Percentiles rank a stretch among this genome's conserved stretches.
These are phyloP conservation scores for Dovyalis caffra DNA, from an alignment of 345 rosid species.

Conservation along the genomic window DNA sequence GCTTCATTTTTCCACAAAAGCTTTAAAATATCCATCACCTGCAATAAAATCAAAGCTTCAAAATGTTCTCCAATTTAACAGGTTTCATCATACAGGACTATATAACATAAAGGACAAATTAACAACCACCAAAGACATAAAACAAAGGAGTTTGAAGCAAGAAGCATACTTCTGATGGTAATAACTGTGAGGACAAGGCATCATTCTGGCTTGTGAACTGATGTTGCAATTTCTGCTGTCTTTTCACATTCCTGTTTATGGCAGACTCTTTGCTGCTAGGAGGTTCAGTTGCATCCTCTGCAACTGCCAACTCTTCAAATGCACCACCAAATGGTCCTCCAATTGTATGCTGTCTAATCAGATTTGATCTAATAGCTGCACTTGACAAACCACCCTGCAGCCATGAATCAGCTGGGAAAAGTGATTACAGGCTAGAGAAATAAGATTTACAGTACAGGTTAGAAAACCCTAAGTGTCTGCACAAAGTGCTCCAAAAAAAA, in stretches of 20 bases:
- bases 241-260: slow-evolving; percentile 29
- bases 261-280: slow-evolving; percentile 27
- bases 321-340: slow-evolving; percentile 36
- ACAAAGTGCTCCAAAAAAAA: background rate
- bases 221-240: slow-evolving; percentile 19
- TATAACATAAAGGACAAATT: background rate
- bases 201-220: slow-evolving; percentile 39
- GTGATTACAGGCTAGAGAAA: slow-evolving; percentile 1
- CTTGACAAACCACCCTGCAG: slow-evolving; percentile 49
- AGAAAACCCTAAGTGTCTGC: background rate
- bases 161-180: slow-evolving; percentile 70
- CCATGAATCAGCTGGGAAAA: slow-evolving; percentile 14
- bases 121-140: slow-evolving; percentile 3
- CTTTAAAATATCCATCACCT: slow-evolving; percentile 63
- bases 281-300: slow-evolving; percentile 35
- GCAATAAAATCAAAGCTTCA: slow-evolving; percentile 13
- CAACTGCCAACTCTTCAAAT: slow-evolving; percentile 30
- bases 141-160: slow-evolving; percentile 2
- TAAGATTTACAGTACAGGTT: background rate
- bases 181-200: slow-evolving; percentile 42
- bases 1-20: slow-evolving; percentile 81
- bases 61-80: background rate
- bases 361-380: slow-evolving; percentile 45
- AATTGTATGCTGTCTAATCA: slow-evolving; percentile 39
- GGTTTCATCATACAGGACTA: background rate